A percentile compares a stretch with the other conserved stretches of the same genome.
These are phyloP conservation scores for Heimioporus punctisporus DNA, from an alignment of 1,284 basidiomycete genomes.

Conservation along the genomic window DNA sequence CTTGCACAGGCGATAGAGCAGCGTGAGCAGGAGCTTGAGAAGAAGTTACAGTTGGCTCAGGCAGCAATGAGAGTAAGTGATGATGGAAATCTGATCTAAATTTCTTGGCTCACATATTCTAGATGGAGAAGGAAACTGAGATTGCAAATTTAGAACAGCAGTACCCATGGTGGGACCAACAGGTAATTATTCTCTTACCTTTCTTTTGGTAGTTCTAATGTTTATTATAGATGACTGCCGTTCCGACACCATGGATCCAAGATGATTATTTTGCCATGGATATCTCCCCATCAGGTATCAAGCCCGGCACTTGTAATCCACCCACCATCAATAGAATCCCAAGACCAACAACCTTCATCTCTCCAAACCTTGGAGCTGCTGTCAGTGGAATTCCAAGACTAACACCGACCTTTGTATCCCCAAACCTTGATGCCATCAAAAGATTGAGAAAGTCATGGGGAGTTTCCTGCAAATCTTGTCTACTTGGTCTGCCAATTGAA, in stretches of 20 bases:
- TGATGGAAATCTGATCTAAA: background rate
- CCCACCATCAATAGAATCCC: no score
- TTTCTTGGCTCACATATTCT: background rate
- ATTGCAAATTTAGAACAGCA: background rate
- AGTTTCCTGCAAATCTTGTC: background rate
- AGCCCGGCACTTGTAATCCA: no score
- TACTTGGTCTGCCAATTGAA: background rate
- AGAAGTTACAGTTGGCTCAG: background rate
- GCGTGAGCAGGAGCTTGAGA: background rate
- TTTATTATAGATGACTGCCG: no score
- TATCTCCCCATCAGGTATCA: no score
- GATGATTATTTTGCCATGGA: no score
- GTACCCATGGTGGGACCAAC: background rate
- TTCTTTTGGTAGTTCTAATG: background rate
- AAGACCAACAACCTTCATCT: background rate
- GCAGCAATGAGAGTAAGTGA: background rate
- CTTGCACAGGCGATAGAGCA: no score
- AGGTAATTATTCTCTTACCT: background rate
- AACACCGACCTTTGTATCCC: background rate
- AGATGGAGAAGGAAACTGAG: background rate
- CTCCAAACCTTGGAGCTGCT: constrained; percentile 4
- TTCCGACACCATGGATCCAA: no score
- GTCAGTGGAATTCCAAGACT: background rate
- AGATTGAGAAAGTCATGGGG: background rate
- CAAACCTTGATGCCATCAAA: constrained; percentile 5